These are phyloP conservation scores for Umbellularia californica DNA, from an alignment of 164 flowering plant genomes.

Conservation along the genomic window DNA sequence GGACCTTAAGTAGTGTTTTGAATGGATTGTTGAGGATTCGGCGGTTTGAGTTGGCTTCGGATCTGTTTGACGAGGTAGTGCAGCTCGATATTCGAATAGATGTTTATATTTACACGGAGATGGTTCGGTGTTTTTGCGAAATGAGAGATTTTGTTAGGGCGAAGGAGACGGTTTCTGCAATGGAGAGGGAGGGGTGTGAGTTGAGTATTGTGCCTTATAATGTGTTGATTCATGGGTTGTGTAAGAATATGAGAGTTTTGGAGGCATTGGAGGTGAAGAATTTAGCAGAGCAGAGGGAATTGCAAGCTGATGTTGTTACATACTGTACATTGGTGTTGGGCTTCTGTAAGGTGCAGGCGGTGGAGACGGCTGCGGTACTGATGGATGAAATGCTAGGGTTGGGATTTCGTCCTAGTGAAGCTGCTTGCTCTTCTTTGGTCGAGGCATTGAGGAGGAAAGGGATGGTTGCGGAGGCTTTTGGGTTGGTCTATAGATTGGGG, in stretches of 20 bases:
- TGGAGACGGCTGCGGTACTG: constrained; percentile 33
- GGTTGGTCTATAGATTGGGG: constrained; percentile 41
- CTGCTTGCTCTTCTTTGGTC: constrained; percentile 54
- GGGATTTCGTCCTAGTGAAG: constrained; percentile 72
- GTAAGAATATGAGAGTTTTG: constrained; percentile 42
- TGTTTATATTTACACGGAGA: constrained; percentile 46
- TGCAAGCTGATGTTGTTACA: constrained; percentile 64
- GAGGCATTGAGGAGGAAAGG: constrained; percentile 70
- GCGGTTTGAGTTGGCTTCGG: constrained; percentile 46
- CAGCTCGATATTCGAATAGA: constrained; percentile 38
- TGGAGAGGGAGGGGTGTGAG: constrained; percentile 43
- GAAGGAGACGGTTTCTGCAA: constrained; percentile 32
- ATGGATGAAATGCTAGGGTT: constrained; percentile 66
- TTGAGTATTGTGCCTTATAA: constrained; percentile 60
- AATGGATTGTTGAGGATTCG: constrained; percentile 53
- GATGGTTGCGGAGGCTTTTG: constrained; percentile 47
- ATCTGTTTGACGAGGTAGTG: constrained; percentile 48
- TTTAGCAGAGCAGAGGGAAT: constrained; percentile 34
- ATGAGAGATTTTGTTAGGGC: constrained; percentile 55
- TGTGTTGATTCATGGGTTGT: constrained; percentile 71
- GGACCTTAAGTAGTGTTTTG: constrained; percentile 61
- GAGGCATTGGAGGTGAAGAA: constrained; percentile 76
- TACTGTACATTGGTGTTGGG: constrained; percentile 75
- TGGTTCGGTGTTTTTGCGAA: constrained; percentile 63
- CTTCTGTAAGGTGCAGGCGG: constrained; percentile 46